phyloP scores from a whole-genome alignment of 202 grass and related monocot species.

The Schoenoplectus tabernaemontani region DNA sequence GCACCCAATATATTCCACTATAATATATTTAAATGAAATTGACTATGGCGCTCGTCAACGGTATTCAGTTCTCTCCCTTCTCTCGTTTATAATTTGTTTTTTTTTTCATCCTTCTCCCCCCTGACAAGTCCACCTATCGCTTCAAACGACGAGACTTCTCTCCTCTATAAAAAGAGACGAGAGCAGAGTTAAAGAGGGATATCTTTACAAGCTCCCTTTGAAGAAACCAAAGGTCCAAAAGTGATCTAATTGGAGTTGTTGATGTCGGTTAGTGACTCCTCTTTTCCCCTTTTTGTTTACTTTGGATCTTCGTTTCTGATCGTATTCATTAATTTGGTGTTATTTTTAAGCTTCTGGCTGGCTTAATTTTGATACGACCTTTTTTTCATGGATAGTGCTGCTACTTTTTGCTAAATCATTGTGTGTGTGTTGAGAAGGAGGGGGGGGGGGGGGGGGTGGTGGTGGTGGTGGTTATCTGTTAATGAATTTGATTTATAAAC shows the following conservation, averaged over 20 bases:
- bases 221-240: background rate
- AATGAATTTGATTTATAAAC: background rate
- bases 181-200: background rate
- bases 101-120: background rate
- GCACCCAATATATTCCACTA: too few species aligned
- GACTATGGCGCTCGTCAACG: too few species aligned
- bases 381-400: background rate
- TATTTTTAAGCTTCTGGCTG: too few species aligned
- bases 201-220: background rate
- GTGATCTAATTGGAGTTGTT: background rate
- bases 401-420: too few species aligned
- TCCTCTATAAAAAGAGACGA: background rate
- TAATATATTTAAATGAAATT: too few species aligned
- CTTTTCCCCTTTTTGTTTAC: background rate
- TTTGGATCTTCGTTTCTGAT: background rate
- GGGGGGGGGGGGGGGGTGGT: background rate
- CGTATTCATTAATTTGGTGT: background rate
- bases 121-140: constrained; percentile 8
- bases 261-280: constrained; percentile 20
- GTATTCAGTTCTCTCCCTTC: too few species aligned
- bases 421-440: too few species aligned
- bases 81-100: background rate
- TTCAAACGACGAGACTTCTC: background rate
- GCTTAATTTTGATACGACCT: background rate
- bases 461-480: too few species aligned